Evolutionary conservation across 1,139 yeast genomes (phyloP).

Genomic region (Yamadazyma conglobata): DNA sequence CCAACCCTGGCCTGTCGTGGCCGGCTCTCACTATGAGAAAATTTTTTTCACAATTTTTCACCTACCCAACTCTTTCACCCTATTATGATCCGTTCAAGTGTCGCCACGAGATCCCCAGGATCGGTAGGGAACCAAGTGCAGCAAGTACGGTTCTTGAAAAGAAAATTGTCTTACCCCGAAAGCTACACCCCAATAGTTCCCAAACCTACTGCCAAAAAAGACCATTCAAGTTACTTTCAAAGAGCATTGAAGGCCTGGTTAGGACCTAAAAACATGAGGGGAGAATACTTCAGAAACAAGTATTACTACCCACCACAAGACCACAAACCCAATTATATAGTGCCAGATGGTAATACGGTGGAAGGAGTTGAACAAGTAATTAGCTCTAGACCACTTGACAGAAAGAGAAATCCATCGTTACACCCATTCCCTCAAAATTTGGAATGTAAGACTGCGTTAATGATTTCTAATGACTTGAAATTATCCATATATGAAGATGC

Average conservation of each 20-base stretch:
- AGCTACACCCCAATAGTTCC: conserved; percentile 24
- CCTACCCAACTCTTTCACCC: background rate
- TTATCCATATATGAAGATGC: conserved; percentile 57
- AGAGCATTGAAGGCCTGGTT: conserved; percentile 51
- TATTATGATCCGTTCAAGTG: background rate
- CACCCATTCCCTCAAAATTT: conserved; percentile 81
- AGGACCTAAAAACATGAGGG: conserved; percentile 82
- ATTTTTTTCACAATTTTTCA: too few species aligned
- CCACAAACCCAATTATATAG: conserved; percentile 72
- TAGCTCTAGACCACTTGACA: conserved; percentile 1
- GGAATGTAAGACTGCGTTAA: conserved; percentile 63
- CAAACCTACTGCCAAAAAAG: conserved; percentile 26
- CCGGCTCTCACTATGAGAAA: too few species aligned
- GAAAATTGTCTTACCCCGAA: conserved; percentile 28
- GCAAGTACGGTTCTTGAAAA: conserved; percentile 22
- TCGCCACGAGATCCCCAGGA: background rate
- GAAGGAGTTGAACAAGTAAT: conserved; percentile 14
- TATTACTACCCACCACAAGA: conserved; percentile 70
- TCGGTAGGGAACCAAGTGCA: conserved; percentile 4
- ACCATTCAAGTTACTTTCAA: conserved; percentile 26
- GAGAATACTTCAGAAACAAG: conserved; percentile 76
- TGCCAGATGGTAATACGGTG: conserved; percentile 51
- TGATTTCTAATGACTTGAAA: conserved; percentile 58
- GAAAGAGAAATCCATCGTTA: conserved; percentile 32
- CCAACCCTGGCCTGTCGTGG: too few species aligned